A percentile compares a stretch with the other conserved stretches of the same genome.
Conservation (phyloP, 2,329 filamentous ascomycete genomes). For the Cercospora nicotianae region DNA sequence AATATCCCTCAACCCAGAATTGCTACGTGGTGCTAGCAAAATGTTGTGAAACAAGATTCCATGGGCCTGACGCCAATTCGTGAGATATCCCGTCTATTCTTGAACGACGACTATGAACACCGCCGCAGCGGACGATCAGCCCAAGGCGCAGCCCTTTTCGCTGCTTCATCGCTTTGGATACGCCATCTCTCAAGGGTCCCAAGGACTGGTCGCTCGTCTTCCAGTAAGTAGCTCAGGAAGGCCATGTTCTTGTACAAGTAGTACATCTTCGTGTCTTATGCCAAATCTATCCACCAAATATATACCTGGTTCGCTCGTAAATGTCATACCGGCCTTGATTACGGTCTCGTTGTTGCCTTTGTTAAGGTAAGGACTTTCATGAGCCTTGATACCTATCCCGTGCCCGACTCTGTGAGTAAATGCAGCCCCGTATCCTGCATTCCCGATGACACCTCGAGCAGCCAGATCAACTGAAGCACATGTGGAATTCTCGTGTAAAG, state of each 20-base stretch:
- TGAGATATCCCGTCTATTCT: too few species aligned
- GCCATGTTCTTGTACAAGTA: constrained; percentile 56
- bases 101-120: too few species aligned
- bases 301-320: constrained; percentile 64
- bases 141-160: background rate
- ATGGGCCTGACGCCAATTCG: too few species aligned
- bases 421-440: constrained; percentile 58
- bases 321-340: constrained; percentile 60
- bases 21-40: too few species aligned
- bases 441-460: constrained; percentile 57
- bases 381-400: constrained; percentile 66
- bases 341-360: constrained; percentile 56
- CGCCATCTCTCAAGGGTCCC: constrained; percentile 46
- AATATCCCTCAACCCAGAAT: too few species aligned
- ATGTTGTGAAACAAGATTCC: too few species aligned
- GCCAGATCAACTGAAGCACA: constrained; percentile 63
- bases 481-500: constrained; percentile 54
- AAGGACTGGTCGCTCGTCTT: constrained; percentile 53
- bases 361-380: constrained; percentile 65
- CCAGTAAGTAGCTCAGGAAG: constrained; percentile 59
- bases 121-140: too few species aligned
- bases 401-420: constrained; percentile 66
- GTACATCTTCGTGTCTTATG: constrained; percentile 63
- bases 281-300: constrained; percentile 62
- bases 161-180: background rate